phyloP scores from a whole-genome alignment of 305 asterid genomes.

The Withania somnifera region DNA sequence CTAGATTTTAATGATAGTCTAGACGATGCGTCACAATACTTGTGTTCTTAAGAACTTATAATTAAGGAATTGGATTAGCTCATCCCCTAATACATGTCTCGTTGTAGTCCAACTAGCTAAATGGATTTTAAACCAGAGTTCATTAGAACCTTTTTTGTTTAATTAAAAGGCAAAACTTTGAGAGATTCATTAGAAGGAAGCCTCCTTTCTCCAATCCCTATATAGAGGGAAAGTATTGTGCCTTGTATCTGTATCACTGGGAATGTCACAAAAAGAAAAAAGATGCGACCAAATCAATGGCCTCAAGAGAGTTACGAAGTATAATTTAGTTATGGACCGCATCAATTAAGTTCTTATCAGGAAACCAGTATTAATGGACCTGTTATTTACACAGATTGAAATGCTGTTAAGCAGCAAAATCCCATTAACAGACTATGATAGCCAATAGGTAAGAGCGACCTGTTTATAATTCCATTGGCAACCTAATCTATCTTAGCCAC shows the following conservation, averaged over 20 bases:
- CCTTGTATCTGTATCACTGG: not conserved
- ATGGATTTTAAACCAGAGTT: not conserved
- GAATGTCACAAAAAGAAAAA: not conserved
- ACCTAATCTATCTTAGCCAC: not conserved
- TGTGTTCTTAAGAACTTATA: not conserved
- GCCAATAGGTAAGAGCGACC: not conserved
- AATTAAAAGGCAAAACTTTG: not conserved
- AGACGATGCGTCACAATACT: not conserved
- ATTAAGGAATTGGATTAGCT: not conserved
- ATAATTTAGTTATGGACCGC: not conserved
- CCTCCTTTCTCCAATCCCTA: not conserved
- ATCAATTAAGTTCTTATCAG: not conserved
- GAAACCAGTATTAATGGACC: not conserved
- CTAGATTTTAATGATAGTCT: not conserved
- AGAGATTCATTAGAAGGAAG: not conserved
- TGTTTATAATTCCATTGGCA: not conserved
- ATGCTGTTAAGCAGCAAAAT: not conserved
- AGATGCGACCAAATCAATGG: not conserved
- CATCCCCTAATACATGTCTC: not conserved
- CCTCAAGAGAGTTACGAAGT: not conserved
- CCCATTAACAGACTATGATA: not conserved
- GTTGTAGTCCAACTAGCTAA: not conserved
- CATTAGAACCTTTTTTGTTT: not conserved
- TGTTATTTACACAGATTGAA: not conserved
- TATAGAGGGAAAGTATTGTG: not conserved